Evolutionary conservation across 176 grass and related monocot genomes (phyloP), one percentile per base, ranked within the genome.

Genomic region (Urochloa ruziziensis): DNA sequence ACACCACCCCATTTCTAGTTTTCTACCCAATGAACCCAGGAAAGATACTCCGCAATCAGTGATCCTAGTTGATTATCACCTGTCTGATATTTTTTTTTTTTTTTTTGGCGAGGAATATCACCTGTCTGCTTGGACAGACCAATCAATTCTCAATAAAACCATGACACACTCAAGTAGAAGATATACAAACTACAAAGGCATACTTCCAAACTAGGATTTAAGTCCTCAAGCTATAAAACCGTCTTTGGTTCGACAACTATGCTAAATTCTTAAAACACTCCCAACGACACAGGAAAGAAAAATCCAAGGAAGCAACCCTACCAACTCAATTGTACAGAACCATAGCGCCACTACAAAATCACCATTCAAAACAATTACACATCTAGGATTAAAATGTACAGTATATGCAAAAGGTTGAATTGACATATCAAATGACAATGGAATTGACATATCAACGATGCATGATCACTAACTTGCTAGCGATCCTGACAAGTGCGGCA

Each of bases 401-500:
- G 37, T 6, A 37, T 66, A 48, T 65, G 48, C 37, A 74, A 62
- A 68, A 10, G 57, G 42, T 19, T 25, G 58, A 3, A 6, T 19
- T 25, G 58, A 3, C 3, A 10, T 28, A 30, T 40, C 0, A 13
- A 40, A 62, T 62, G 43, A 25, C 52, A 49, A 51, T 75, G 13
- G 48, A 30, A 19, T 61, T 33, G 40, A 53, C 18, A 80, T 24
- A 52, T 73, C 65, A 86, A 86, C 25, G 74, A 78, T 80, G 77
- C 70, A 85, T 71, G 78, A 90, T 51, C 73, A 90, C 88, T 90
- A 90, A 82, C 89, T 89, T 91, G 87, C 81, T 98, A 95, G 93
- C 96, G 93, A 95, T 98, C 96, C 77, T 87, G 93, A 95, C 93
- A 98, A 98, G 89, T 92, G 91, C 93, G 91, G 87, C 87, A 86